Base-by-base conservation (phyloP, 73 alveolate species). In the Halteria grandinella region DNA sequence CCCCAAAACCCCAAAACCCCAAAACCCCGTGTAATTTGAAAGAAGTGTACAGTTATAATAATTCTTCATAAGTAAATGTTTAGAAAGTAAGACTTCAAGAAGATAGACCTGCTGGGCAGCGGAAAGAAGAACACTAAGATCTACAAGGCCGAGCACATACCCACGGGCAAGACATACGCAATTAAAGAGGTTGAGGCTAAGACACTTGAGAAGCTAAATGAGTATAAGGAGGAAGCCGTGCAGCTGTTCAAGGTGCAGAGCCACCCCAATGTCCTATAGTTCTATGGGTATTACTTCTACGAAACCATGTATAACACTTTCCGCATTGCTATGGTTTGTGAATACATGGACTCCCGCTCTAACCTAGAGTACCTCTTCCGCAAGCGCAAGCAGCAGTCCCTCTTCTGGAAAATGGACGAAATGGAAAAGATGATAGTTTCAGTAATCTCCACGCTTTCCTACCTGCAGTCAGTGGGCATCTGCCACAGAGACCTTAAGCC, bases 141-240 rank as follows among this genome's bases (percentile, higher is more conserved):
- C 32, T 95, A 85, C 80, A 91, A 93, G 82, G 99, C 93, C 0
- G 87, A 80, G 69, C 99, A 95, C 72, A 72, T 86, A 25, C 89
- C 93, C 44, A 86, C 98, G 40, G 94, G 96, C 23, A 95, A 95
- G 81, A 58, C 78, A 50, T 95, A 91, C 58, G 99, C 97, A 12
- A 76, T 95, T 80, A 95, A 95, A 63, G 99, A 95, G 79, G 96
- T 95, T 18, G 99, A 95, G 78, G 99, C 99, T 14, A 93, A 89
- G 69, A 89, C 95, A 39, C 69, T 95, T 25, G 99, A 95, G 64
- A 95, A 95, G 84, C 93, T 95, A 44, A 95, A 95, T 87, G 99
- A 95, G 83, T 95, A 95, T 82, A 95, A 95, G 70, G 98, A 95
- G 86, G 99, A 95, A 86, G 99, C 99, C 12, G 99, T 95, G 48